Evolutionary conservation across 257 asterid genomes (phyloP).

Genomic region (Henckelia pumila): DNA sequence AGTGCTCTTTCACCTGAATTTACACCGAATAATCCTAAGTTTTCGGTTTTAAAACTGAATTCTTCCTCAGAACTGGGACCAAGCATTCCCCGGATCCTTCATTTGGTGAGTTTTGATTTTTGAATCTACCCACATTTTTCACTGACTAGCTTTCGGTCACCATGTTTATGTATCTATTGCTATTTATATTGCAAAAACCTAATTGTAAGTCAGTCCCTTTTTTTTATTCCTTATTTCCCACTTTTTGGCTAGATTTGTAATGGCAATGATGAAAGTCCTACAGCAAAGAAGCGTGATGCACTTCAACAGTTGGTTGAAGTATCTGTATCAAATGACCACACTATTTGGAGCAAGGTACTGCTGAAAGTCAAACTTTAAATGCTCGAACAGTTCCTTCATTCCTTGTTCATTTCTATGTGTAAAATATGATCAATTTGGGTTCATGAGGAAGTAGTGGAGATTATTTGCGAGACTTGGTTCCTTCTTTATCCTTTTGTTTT

Average conservation of each 20-base stretch:
- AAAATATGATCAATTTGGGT: slow-evolving; percentile 3
- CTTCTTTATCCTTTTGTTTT: not conserved
- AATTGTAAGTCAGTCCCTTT: slow-evolving; percentile 13
- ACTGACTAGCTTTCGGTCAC: slow-evolving; percentile 10
- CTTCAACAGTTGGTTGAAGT: slow-evolving; percentile 89
- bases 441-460: slow-evolving; percentile 5
- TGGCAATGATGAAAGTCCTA: slow-evolving; percentile 68
- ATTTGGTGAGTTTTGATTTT: slow-evolving; percentile 77
- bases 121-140: slow-evolving; percentile 11
- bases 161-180: not conserved
- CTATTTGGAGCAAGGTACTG: slow-evolving; percentile 91
- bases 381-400: slow-evolving; percentile 3
- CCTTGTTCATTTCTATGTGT: not conserved
- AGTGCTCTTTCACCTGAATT: slow-evolving; percentile 51
- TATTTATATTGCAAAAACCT: slow-evolving; percentile 6
- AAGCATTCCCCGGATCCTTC: slow-evolving; percentile 95
- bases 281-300: slow-evolving; percentile 63
- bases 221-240: slow-evolving; percentile 21
- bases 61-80: slow-evolving; percentile 64
- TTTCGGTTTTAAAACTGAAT: slow-evolving; percentile 50
- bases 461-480: slow-evolving; percentile 9
- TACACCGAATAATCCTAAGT: slow-evolving; percentile 45
- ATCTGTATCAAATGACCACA: slow-evolving; percentile 59
- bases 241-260: slow-evolving; percentile 60
- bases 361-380: slow-evolving; percentile 8